Percentiles rank a stretch among this genome's conserved stretches.
Evolutionary conservation across 1,284 basidiomycete species (phyloP).

Genomic region (Ganoderma resinaceum): DNA sequence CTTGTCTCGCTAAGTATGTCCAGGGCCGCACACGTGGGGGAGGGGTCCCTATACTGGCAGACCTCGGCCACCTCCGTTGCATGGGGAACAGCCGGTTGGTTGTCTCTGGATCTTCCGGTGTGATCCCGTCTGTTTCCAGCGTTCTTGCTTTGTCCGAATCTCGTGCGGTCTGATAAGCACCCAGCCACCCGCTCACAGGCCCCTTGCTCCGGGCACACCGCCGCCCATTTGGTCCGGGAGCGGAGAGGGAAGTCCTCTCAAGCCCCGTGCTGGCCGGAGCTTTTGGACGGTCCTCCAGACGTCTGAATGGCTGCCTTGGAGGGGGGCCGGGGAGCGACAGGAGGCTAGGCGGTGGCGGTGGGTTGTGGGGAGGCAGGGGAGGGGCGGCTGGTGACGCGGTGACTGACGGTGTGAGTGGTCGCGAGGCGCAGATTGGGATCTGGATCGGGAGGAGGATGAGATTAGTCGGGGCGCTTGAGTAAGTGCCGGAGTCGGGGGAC

Average conservation of each 20-base stretch:
- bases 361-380: background rate
- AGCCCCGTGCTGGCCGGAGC: background rate
- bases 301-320: background rate
- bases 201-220: background rate
- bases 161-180: constrained; percentile 3
- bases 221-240: constrained; percentile 2
- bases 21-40: constrained; percentile 2
- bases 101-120: background rate
- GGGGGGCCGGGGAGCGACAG: background rate
- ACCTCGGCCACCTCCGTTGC: constrained; percentile 1
- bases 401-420: background rate
- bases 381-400: background rate
- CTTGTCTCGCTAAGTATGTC: background rate
- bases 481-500: constrained; percentile 11
- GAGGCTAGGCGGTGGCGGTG: background rate
- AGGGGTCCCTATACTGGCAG: background rate
- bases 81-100: background rate
- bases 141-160: constrained; percentile 3
- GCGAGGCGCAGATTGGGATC: constrained; percentile 2
- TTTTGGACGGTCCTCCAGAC: background rate
- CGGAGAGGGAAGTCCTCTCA: background rate
- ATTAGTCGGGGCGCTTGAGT: background rate
- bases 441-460: constrained; percentile 5
- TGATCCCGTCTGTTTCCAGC: constrained; percentile 1
- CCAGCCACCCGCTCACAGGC: background rate